Evolutionary conservation across 2,329 filamentous ascomycete genomes (phyloP).

Genomic region (Colletotrichum tropicicola): DNA sequence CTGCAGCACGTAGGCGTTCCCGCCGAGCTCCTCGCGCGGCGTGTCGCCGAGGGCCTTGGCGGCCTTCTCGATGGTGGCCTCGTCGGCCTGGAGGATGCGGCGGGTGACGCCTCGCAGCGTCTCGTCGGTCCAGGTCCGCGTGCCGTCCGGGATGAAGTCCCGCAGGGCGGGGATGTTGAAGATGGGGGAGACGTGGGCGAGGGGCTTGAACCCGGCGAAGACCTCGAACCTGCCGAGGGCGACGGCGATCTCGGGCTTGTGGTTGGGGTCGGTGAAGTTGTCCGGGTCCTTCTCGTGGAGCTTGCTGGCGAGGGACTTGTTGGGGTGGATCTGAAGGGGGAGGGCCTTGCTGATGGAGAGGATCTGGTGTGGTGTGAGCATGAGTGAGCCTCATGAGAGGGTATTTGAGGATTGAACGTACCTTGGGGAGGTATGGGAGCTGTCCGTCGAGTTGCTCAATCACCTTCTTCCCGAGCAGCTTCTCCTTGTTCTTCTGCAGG

Average conservation of each 20-base stretch:
- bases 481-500: constrained; percentile 67
- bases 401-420: constrained; percentile 31
- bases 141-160: constrained; percentile 57
- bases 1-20: constrained; percentile 67
- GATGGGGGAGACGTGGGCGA: constrained; percentile 65
- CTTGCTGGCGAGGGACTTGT: constrained; percentile 71
- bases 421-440: constrained; percentile 78
- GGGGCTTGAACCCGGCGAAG: constrained; percentile 78
- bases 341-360: constrained; percentile 80
- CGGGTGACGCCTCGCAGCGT: constrained; percentile 65
- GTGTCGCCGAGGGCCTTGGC: constrained; percentile 60
- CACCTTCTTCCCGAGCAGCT: constrained; percentile 70
- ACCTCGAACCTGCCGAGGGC: constrained; percentile 77
- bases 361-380: too few species aligned
- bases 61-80: constrained; percentile 59
- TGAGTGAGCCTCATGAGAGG: not conserved
- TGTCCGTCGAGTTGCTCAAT: constrained; percentile 68
- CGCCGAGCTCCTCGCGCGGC: constrained; percentile 55
- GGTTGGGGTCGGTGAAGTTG: constrained; percentile 76
- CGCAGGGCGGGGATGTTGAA: constrained; percentile 65
- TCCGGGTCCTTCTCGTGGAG: constrained; percentile 72
- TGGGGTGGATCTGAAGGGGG: constrained; percentile 78
- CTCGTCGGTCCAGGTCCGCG: constrained; percentile 62
- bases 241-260: constrained; percentile 83
- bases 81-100: constrained; percentile 62